phyloP scores from a whole-genome alignment of 1,139 yeast species.

The Sugiyamaella pinicola region DNA sequence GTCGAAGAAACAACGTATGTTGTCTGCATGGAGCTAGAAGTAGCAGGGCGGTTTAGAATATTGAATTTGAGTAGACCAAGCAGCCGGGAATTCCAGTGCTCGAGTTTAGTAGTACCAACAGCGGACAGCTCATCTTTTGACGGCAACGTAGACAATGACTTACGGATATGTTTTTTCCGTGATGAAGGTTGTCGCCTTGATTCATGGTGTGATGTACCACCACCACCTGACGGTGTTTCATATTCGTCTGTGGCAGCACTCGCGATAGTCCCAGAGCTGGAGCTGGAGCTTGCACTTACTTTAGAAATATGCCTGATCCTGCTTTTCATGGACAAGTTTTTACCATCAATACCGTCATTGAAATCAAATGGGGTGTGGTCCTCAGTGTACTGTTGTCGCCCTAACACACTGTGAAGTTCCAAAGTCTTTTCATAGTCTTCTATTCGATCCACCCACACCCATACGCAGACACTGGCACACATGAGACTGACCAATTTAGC shows the following conservation, averaged over 20 bases:
- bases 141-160: too few species aligned
- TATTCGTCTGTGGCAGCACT: too few species aligned
- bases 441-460: conserved; percentile 87
- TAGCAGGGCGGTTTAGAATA: conserved; percentile 20
- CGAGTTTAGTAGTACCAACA: background rate
- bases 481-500: conserved; percentile 59
- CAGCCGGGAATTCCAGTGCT: conserved; percentile 1
- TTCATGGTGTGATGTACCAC: background rate
- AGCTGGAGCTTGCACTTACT: background rate
- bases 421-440: conserved; percentile 58
- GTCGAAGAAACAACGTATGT: conserved; percentile 21
- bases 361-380: conserved; percentile 40
- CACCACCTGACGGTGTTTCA: background rate
- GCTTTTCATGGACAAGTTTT: background rate
- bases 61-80: conserved; percentile 12
- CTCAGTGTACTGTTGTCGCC: conserved; percentile 76
- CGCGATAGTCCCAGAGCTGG: background rate
- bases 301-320: background rate
- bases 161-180: too few species aligned
- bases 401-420: conserved; percentile 75
- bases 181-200: too few species aligned
- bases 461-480: conserved; percentile 58
- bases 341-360: conserved; percentile 8
- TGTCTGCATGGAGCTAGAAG: conserved; percentile 24
- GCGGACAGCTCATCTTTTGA: background rate